These are phyloP conservation scores for Cladosporium halotolerans DNA, from an alignment of 2,329 filamentous ascomycete genomes.

Conservation along the genomic window DNA sequence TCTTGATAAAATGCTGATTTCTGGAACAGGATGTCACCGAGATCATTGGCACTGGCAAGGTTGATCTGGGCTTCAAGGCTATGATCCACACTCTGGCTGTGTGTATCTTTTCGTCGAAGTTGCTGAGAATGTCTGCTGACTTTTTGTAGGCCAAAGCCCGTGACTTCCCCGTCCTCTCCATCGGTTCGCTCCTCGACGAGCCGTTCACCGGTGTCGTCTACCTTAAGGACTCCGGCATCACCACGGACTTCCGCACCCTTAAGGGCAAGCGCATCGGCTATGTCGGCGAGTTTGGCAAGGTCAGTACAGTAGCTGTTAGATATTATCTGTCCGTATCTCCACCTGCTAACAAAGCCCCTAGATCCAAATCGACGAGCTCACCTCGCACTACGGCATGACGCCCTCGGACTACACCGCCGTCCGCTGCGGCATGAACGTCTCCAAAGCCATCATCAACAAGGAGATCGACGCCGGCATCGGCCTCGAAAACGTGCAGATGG, in stretches of 20 bases:
- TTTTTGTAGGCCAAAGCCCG: conserved; percentile 62
- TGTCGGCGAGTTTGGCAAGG: conserved; percentile 71
- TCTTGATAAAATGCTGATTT: no score
- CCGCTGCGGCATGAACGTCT: conserved; percentile 76
- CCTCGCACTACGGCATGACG: conserved; percentile 69
- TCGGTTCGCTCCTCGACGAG: conserved; percentile 70
- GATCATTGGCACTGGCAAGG: conserved; percentile 69
- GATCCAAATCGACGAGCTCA: conserved; percentile 78
- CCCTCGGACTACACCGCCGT: conserved; percentile 68
- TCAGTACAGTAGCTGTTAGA: conserved; percentile 19
- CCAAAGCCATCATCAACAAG: conserved; percentile 66
- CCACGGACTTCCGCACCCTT: conserved; percentile 65
- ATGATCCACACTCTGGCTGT: conserved; percentile 78
- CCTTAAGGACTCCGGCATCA: conserved; percentile 68
- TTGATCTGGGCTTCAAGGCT: conserved; percentile 74
- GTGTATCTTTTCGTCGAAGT: conserved; percentile 22
- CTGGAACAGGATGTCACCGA: conserved; percentile 62
- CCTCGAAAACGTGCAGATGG: conserved; percentile 78
- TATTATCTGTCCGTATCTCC: not conserved
- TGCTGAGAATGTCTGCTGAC: conserved; percentile 7
- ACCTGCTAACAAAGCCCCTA: conserved; percentile 24
- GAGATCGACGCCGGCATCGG: conserved; percentile 70
- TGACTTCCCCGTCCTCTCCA: conserved; percentile 64
- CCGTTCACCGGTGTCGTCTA: conserved; percentile 76
- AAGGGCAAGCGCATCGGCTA: conserved; percentile 74